Evolutionary conservation across 345 rosid genomes (phyloP), one percentile per base, ranked within the genome.

Genomic region (Cardamine occulta): DNA sequence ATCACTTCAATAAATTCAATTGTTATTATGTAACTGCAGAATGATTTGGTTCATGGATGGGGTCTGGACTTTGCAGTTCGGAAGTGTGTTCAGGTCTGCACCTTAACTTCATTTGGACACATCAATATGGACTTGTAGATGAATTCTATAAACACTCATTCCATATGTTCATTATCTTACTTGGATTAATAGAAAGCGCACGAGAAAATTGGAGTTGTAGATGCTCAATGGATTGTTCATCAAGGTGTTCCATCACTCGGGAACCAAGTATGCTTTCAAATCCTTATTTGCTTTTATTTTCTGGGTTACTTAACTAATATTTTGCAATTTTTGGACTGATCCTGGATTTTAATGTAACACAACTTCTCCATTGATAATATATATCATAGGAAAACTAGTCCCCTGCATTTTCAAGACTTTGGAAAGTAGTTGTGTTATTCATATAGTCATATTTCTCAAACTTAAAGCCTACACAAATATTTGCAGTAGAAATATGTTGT

Each of bases 1-100:
- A 6, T 3, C 7, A 14, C 26, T 31, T 42, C 0, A 29, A 11
- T 24, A 66, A 19, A 40, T 58, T 53, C 19, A 35, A 49, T 8
- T 66, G 24, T 35, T 19, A 40, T 26, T 6, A 15, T 75, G 47
- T 31, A 39, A 64, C 53, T 11, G 65, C 86, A 89, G 94, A 89
- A 89, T 70, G 94, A 89, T 80, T 85, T 89, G 81, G 80, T 89
- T 70, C 94, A 89, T 42, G 94, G 94, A 47, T 89, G 94, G 94
- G 94, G 94, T 68, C 80, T 89, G 65, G 94, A 89, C 79, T 89
- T 89, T 77, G 82, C 88, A 8, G 68, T 89, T 80, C 71, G 94
- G 55, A 89, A 81, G 80, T 89, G 94, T 62, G 84, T 89, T 17
- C 82, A 84, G 87, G 94, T 89, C 14, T 66, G 85, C 17, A 17